Evolutionary conservation across 1,139 yeast species (phyloP).

Genomic region (Pichia cactophila): DNA sequence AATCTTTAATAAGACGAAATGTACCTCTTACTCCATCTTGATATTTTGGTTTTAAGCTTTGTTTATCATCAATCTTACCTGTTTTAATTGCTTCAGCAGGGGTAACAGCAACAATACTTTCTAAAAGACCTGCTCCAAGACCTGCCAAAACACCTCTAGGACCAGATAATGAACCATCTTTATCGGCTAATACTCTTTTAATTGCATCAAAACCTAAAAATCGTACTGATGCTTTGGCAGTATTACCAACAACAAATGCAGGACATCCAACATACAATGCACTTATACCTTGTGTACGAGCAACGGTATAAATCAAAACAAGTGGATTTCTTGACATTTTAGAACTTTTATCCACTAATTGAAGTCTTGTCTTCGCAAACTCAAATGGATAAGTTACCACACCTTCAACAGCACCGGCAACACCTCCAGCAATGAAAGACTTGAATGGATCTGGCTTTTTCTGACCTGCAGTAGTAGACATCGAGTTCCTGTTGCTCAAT

Average conservation of each 20-base stretch:
- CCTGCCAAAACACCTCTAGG: slow-evolving; percentile 93
- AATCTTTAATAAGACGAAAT: slow-evolving; percentile 56
- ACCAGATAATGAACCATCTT: slow-evolving; percentile 79
- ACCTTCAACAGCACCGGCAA: slow-evolving; percentile 94
- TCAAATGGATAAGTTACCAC: slow-evolving; percentile 90
- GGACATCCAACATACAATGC: slow-evolving; percentile 95
- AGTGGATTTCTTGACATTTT: slow-evolving; percentile 76
- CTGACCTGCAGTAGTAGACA: background rate
- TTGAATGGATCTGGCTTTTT: slow-evolving; percentile 47
- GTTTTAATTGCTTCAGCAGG: slow-evolving; percentile 97
- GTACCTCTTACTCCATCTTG: slow-evolving; percentile 53
- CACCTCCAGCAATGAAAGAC: slow-evolving; percentile 88
- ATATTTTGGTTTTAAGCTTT: slow-evolving; percentile 66
- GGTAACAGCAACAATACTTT: slow-evolving; percentile 87
- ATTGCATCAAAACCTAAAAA: slow-evolving; percentile 89
- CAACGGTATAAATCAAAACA: slow-evolving; percentile 65
- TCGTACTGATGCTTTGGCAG: slow-evolving; percentile 90
- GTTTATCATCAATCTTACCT: slow-evolving; percentile 89
- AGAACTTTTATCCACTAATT: slow-evolving; percentile 65
- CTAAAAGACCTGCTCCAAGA: slow-evolving; percentile 89
- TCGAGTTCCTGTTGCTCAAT: slow-evolving; percentile 2
- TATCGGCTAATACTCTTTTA: slow-evolving; percentile 68
- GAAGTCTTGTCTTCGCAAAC: slow-evolving; percentile 90
- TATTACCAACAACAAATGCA: slow-evolving; percentile 91
- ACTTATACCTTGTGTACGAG: slow-evolving; percentile 69